These are phyloP conservation scores for Aspergillus melleus DNA, from an alignment of 2,329 filamentous ascomycete genomes.

Conservation along the genomic window DNA sequence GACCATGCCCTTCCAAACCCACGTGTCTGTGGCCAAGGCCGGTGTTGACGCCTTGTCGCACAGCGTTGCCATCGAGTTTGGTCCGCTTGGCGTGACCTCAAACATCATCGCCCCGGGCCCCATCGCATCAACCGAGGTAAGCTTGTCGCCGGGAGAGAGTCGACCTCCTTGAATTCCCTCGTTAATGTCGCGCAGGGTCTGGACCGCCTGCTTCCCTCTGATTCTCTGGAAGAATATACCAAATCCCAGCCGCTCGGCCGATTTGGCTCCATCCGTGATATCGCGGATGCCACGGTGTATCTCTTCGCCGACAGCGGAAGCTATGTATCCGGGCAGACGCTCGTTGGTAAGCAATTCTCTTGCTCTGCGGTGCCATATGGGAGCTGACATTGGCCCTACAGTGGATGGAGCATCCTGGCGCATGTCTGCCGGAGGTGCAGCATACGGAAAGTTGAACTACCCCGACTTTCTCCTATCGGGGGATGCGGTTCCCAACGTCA, in stretches of 20 bases:
- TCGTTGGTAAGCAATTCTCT: constrained; percentile 57
- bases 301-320: constrained; percentile 82
- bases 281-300: constrained; percentile 89
- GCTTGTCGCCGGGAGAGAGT: background rate
- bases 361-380: background rate
- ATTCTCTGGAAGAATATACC: constrained; percentile 48
- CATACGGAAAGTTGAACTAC: constrained; percentile 49
- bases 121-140: constrained; percentile 74
- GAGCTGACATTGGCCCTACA: constrained; percentile 13
- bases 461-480: constrained; percentile 61
- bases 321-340: constrained; percentile 78
- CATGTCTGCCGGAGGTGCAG: constrained; percentile 28
- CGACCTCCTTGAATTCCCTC: background rate
- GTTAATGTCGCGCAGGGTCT: constrained; percentile 53
- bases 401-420: constrained; percentile 46
- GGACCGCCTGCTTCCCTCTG: constrained; percentile 60
- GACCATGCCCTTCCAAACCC: constrained; percentile 79
- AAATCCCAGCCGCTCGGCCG: constrained; percentile 69
- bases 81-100: constrained; percentile 79
- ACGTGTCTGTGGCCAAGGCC: constrained; percentile 90
- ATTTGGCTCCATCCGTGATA: constrained; percentile 78
- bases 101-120: constrained; percentile 89
- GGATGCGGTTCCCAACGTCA: constrained; percentile 56
- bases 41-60: constrained; percentile 82
- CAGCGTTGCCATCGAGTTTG: constrained; percentile 82